Evolutionary conservation across 306 rosid genomes (phyloP).

Genomic region (Elaeagnus macrophylla): DNA sequence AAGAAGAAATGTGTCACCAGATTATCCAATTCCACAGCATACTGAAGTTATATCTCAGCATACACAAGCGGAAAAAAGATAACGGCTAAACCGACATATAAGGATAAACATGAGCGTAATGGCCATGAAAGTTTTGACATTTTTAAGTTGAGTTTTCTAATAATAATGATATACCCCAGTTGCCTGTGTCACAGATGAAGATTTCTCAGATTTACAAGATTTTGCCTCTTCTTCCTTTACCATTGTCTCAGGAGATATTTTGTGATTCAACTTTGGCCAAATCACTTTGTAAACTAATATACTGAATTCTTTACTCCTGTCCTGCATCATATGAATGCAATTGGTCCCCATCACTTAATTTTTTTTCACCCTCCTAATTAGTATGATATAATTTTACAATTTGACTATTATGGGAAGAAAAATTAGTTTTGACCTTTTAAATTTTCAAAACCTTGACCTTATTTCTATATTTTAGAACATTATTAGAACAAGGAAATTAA

Average conservation of each 20-base stretch:
- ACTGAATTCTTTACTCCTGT: neutral
- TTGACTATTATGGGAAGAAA: no score
- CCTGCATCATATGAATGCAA: constrained; percentile 14
- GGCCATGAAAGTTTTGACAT: neutral
- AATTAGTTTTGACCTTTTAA: no score
- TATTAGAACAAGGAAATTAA: no score
- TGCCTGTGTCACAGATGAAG: constrained; percentile 60
- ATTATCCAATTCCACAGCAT: constrained; percentile 5
- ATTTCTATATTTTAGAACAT: no score
- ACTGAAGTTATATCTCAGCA: neutral
- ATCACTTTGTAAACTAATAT: constrained; percentile 17
- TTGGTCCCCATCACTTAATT: no score
- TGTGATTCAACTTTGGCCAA: constrained; percentile 2
- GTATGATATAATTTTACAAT: no score
- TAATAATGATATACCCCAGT: constrained; percentile 10
- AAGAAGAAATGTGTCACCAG: constrained; percentile 4
- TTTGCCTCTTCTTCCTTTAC: constrained; percentile 70
- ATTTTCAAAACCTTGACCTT: no score
- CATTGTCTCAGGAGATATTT: constrained; percentile 31
- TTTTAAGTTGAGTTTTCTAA: no score
- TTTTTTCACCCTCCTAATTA: no score
- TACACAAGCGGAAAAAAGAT: neutral
- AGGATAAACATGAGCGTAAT: constrained; percentile 42
- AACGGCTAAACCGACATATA: constrained; percentile 43
- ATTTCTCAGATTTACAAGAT: constrained; percentile 48